Evolutionary conservation across 345 rosid genomes (phyloP).

Genomic region (Hypericum perforatum): DNA sequence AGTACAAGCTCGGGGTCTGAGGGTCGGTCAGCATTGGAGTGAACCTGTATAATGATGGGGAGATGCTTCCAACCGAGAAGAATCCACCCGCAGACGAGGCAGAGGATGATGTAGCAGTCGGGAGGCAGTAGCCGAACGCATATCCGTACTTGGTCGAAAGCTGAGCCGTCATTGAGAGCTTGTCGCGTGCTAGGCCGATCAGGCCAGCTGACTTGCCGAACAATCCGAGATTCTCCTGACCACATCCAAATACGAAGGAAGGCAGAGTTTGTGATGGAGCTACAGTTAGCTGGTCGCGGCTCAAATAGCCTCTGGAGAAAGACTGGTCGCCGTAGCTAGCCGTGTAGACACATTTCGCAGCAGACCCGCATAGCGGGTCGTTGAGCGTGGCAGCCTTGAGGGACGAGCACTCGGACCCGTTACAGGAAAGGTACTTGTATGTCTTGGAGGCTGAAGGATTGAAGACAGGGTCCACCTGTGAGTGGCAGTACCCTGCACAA

Average conservation of each 20-base stretch:
- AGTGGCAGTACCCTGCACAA: constrained; percentile 22
- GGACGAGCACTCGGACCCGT: constrained; percentile 23
- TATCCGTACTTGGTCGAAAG: constrained; percentile 20
- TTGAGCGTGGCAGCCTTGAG: constrained; percentile 33
- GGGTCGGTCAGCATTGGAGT: constrained; percentile 29
- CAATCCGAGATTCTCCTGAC: constrained; percentile 34
- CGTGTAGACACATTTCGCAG: constrained; percentile 21
- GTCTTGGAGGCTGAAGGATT: constrained; percentile 31
- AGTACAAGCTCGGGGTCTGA: constrained; percentile 23
- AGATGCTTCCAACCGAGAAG: constrained; percentile 25
- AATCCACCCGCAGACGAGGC: constrained; percentile 21
- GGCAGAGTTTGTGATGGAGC: constrained; percentile 16
- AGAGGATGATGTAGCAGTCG: constrained; percentile 9
- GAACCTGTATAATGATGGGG: constrained; percentile 24
- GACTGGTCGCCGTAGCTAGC: constrained; percentile 42
- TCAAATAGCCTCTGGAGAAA: constrained; percentile 32
- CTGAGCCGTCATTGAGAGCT: constrained; percentile 32
- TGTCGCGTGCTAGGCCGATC: constrained; percentile 31
- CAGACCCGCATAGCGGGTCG: constrained; percentile 17
- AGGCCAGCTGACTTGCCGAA: constrained; percentile 39
- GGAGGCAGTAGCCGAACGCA: constrained; percentile 43
- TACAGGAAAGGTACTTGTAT: constrained; percentile 19
- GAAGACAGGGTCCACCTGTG: constrained; percentile 34
- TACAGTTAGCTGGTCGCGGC: constrained; percentile 28
- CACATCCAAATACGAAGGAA: constrained; percentile 37